These are phyloP conservation scores for Fusarium dlaminii DNA, from an alignment of 2,329 filamentous ascomycete genomes.

Conservation along the genomic window DNA sequence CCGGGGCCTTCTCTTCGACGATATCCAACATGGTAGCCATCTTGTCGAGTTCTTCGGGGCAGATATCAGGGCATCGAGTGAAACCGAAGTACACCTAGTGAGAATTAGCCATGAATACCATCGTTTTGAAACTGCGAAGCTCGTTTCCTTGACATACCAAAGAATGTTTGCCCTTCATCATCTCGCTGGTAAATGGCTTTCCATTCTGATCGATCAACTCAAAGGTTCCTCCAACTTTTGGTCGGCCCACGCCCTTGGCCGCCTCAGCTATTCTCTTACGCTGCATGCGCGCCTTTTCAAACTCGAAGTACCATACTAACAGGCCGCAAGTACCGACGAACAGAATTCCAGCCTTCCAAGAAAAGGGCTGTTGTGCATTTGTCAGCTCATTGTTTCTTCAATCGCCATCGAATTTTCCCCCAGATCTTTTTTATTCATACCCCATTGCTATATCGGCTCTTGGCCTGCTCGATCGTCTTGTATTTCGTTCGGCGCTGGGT, in stretches of 20 bases:
- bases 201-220: constrained; percentile 84
- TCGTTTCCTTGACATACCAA: constrained; percentile 62
- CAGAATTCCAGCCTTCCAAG: constrained; percentile 86
- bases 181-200: constrained; percentile 77
- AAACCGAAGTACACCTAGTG: constrained; percentile 94
- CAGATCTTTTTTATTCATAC: constrained; percentile 48
- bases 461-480: constrained; percentile 68
- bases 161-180: constrained; percentile 87
- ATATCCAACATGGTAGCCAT: constrained; percentile 95
- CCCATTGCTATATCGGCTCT: constrained; percentile 66
- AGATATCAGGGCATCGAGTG: constrained; percentile 98
- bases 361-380: constrained; percentile 75
- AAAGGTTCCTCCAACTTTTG: constrained; percentile 92
- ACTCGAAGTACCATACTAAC: constrained; percentile 90
- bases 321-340: constrained; percentile 82
- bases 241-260: constrained; percentile 89
- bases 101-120: constrained; percentile 13
- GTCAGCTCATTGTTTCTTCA: constrained; percentile 37
- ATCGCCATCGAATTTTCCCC: background rate
- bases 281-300: constrained; percentile 91
- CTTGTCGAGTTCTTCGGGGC: constrained; percentile 98
- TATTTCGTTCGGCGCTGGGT: constrained; percentile 53
- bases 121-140: background rate
- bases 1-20: constrained; percentile 62
- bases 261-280: constrained; percentile 89